These are phyloP conservation scores for Kodamaea neixiangensis DNA, from an alignment of 805 yeast species.

Conservation along the genomic window DNA sequence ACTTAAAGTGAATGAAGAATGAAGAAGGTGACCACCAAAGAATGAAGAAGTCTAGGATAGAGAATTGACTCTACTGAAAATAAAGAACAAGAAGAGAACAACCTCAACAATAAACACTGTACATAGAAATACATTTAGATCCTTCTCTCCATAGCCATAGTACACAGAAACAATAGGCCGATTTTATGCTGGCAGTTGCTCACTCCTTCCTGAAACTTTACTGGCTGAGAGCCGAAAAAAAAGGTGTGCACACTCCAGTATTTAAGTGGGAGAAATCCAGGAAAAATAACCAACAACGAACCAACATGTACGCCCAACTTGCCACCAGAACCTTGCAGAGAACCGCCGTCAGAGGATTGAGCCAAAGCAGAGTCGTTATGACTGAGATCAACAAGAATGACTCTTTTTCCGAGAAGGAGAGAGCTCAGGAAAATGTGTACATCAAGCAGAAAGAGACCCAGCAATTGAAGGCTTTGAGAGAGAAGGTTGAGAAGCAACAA, in stretches of 20 bases:
- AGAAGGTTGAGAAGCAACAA: constrained; percentile 75
- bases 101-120: not conserved
- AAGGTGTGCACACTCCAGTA: not conserved
- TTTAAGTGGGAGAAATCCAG: not conserved
- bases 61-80: no score
- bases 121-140: not conserved
- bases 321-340: constrained; percentile 23
- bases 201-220: not conserved
- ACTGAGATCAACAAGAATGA: constrained; percentile 22
- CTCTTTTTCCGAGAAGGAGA: constrained; percentile 74
- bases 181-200: not conserved
- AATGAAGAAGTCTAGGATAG: no score
- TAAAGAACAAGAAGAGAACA: no score
- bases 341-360: constrained; percentile 32
- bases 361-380: constrained; percentile 29
- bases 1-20: no score
- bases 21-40: no score
- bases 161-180: not conserved
- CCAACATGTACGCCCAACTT: constrained; percentile 24
- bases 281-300: not conserved
- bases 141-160: not conserved
- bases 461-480: constrained; percentile 74
- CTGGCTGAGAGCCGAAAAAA: not conserved
- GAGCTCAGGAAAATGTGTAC: constrained; percentile 84
- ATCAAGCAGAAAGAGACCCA: constrained; percentile 89